Evolutionary conservation across 2,329 filamentous ascomycete genomes (phyloP), one percentile per base, ranked within the genome.

Genomic region (Onygenales sp.): DNA sequence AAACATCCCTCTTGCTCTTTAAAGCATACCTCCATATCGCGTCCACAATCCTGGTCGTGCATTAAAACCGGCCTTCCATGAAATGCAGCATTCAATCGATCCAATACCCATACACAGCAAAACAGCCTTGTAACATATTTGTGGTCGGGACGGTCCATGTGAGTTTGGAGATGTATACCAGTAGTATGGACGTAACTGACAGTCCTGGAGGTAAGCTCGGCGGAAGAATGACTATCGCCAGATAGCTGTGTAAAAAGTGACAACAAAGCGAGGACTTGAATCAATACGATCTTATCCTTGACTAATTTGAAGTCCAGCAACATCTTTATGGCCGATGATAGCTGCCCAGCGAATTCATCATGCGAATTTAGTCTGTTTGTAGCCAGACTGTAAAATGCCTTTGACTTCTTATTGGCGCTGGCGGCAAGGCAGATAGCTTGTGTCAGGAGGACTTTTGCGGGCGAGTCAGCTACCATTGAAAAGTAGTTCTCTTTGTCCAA

Each of bases 61-160:
- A 85, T 77, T 27, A 83, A 63, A 45, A 79, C 76, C 0, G 82
- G 79, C 1, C 82, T 72, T 5, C 81, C 82, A 54, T 83, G 79
- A n/a, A 82, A 74, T 0, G 81, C 78, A 0, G 79, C 75, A 47
- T 80, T 80, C 43, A 85, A 72, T 11, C 79, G 73, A 60, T 85
- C 82, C 1, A 85, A 63, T 0, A 80, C 80, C 80, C 80, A 84
- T 0, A 82, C 69, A 6, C 76, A 79, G 59, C 79, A 83, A 44
- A 82, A 81, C 2, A 83, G 59, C 61, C 70, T 47, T 5, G 44
- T 31, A 13, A 33, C 48, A 11, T 61, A 62, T 10, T 65, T 63
- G 50, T 65, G 62, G 2, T 66, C 64, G 10, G 44, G 33, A 13
- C 49, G 41, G 32, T 52, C 17, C 8, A 43, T 31, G 7, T 54